phyloP scores from a whole-genome alignment of 805 yeast species.

The Candida piceae region DNA sequence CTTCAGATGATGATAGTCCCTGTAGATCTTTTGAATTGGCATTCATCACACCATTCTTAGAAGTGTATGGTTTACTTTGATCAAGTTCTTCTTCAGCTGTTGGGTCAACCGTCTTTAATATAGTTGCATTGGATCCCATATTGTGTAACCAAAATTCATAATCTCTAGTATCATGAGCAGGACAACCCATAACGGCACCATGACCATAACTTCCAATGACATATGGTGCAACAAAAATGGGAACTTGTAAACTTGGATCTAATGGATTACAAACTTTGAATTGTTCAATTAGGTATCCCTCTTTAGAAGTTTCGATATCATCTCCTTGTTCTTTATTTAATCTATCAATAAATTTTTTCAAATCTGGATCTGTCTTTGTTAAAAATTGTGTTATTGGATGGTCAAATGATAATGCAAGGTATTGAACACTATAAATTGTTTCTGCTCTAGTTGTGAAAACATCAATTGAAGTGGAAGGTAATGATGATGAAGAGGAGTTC shows the following conservation, averaged over 20 bases:
- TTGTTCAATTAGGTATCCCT: conserved; percentile 50
- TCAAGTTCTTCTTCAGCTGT: conserved; percentile 13
- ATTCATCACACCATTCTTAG: conserved; percentile 44
- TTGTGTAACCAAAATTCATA: conserved; percentile 71
- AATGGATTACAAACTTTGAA: conserved; percentile 59
- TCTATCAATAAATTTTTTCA: conserved; percentile 42
- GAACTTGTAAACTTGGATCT: conserved; percentile 40
- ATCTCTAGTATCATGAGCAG: conserved; percentile 88
- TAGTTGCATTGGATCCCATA: conserved; percentile 37
- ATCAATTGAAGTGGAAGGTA: conserved; percentile 29
- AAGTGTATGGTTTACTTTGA: conserved; percentile 30
- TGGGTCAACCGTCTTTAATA: conserved; percentile 44
- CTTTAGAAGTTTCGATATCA: conserved; percentile 39
- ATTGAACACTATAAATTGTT: conserved; percentile 79
- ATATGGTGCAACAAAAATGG: conserved; percentile 87
- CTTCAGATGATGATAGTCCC: conserved; percentile 49
- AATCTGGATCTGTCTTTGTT: conserved; percentile 33
- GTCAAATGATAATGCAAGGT: conserved; percentile 67
- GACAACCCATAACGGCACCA: conserved; percentile 98
- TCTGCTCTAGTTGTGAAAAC: conserved; percentile 90
- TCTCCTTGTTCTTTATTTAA: conserved; percentile 34
- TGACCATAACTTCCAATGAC: conserved; percentile 79
- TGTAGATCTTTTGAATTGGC: conserved; percentile 41
- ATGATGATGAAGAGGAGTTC: conserved; percentile 6
- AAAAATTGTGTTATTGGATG: conserved; percentile 53